These are phyloP conservation scores for Pichia eremophila DNA, from an alignment of 805 yeast species.

Conservation along the genomic window DNA sequence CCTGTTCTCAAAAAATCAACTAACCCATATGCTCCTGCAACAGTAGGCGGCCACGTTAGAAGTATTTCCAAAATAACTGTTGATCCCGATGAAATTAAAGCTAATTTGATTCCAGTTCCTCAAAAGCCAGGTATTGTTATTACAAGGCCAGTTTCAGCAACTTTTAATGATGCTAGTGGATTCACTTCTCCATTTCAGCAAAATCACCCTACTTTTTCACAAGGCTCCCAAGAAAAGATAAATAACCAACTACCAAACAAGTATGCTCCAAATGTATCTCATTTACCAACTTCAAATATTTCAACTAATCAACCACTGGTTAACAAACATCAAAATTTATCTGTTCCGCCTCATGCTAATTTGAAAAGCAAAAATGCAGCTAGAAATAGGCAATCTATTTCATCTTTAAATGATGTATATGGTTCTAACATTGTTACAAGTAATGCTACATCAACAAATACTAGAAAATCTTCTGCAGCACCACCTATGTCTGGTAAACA, in stretches of 20 bases:
- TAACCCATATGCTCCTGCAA: conserved; percentile 27
- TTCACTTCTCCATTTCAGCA: background rate
- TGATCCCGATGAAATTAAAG: conserved; percentile 16
- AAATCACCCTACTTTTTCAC: background rate
- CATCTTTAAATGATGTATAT: conserved; percentile 13
- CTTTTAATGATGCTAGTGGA: background rate
- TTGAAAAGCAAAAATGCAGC: background rate
- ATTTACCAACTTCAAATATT: background rate
- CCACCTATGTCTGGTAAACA: conserved; percentile 10
- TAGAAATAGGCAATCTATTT: conserved; percentile 4
- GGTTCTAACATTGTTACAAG: conserved; percentile 10
- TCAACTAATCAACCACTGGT: background rate
- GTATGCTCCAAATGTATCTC: background rate
- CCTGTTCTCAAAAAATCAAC: conserved; percentile 7
- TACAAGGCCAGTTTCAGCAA: background rate
- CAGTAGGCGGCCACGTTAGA: conserved; percentile 24
- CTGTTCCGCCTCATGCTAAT: background rate
- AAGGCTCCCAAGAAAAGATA: background rate
- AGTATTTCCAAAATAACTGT: conserved; percentile 15
- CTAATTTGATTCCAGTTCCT: conserved; percentile 25
- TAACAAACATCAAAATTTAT: background rate
- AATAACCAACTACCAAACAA: background rate
- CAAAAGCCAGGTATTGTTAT: conserved; percentile 12
- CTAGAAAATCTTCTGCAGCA: conserved; percentile 3
- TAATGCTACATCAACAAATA: conserved; percentile 6